Evolutionary conservation across 257 asterid species (phyloP), one percentile per base, ranked within the genome.

Genomic region (Dorcoceras hygrometricum): DNA sequence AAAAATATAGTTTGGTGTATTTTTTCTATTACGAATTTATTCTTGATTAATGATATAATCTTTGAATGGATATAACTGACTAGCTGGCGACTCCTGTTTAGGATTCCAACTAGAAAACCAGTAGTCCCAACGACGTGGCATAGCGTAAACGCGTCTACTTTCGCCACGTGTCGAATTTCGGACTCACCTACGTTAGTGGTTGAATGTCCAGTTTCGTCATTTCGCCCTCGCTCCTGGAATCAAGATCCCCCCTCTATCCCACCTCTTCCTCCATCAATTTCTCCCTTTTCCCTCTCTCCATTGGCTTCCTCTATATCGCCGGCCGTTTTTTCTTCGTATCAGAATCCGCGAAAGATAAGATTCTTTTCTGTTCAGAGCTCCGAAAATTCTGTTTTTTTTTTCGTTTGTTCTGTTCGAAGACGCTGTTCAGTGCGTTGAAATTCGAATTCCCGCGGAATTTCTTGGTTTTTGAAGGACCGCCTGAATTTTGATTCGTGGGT

Each of bases 401-500:
- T 29, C 34, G 7, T 29, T 29, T 29, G 39, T 43, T 43, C 20
- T 16, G 53, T 43, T 16, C 0, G 53, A 43, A 14, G 16, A 43
- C 53, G 54, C 4, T 46, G 54, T 16, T 46, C 18, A 4, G 20
- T 46, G 54, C 54, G 54, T 18, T 4, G 8, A 46, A 46, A 46
- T 16, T 46, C 22, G 54, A 46, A 46, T 16, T 46, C 22, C 20
- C 54, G 54, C 54, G 54, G 22, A 46, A 46, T 46, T 46, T 46
- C 0, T 46, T 16, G 54, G 54, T 4, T 46, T 46, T 46, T 18
- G 54, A 64, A 65, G 19, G 51, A 11, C 70, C 67, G 32, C 69
- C 75, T 72, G 69, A 65, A 56, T 63, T 75, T 24, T 53, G 68
- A 48, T 63, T 67, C 27, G 23, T 54, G 24, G 34, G 34, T n/a